Conservation (phyloP, 305 asterid genomes). For the Striga hermonthica region DNA sequence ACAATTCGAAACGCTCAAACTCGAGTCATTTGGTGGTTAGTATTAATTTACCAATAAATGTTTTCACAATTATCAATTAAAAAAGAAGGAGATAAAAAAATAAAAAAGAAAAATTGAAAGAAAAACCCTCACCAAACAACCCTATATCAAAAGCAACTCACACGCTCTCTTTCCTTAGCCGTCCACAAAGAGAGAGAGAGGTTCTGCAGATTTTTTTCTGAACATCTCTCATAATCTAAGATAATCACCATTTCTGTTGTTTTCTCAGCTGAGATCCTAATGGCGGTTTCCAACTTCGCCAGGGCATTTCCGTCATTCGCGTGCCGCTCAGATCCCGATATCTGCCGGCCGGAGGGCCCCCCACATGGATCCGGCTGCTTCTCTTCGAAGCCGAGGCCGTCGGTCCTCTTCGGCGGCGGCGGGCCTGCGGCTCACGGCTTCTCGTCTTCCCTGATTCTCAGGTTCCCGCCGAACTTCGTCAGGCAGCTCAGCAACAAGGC, state of each 20-base stretch:
- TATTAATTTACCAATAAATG: no score
- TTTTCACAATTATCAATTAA: no score
- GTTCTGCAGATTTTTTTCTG: no score
- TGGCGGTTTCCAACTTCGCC: conserved; percentile 76
- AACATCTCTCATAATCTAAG: no score
- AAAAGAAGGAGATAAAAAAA: no score
- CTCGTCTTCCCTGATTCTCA: conserved; percentile 60
- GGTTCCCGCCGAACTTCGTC: conserved; percentile 91
- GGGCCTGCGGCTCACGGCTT: conserved; percentile 37
- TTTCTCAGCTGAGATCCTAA: conserved; percentile 31
- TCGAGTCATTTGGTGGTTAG: no score
- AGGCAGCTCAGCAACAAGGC: conserved; percentile 94
- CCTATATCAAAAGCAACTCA: no score
- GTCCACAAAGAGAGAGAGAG: no score
- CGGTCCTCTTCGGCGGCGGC: conserved; percentile 27
- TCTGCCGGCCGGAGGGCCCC: conserved; percentile 58
- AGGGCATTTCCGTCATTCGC: conserved; percentile 61
- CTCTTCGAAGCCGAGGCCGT: conserved; percentile 32
- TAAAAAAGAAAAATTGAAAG: no score
- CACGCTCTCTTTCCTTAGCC: no score
- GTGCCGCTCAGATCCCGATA: conserved; percentile 85
- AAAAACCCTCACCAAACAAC: no score
- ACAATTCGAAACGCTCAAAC: no score
- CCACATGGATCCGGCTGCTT: conserved; percentile 34
- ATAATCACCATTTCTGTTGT: neutral